Base-by-base conservation (phyloP, 495 filamentous ascomycete genomes). In the Trichoderma reesei region DNA sequence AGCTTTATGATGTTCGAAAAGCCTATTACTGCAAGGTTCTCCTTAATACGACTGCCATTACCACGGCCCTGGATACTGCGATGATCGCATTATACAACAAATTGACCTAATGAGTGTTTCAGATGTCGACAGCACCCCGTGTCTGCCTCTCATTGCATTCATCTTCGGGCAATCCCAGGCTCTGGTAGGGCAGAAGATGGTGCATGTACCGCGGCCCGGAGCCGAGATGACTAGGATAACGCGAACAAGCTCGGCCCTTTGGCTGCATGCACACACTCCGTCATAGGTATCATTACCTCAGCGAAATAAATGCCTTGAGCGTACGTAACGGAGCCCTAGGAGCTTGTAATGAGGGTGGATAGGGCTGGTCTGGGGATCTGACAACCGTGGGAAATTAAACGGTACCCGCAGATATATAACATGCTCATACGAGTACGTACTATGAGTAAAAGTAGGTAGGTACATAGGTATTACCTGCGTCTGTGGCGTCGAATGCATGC, bases 1-100 rank as follows among this genome's bases (percentile, higher is more conserved):
- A 10, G 80, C 82, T 7, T 78, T 80, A 66, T 83, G 72, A 31
- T 16, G 41, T 33, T n/a, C n/a, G n/a, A n/a, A n/a, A n/a, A n/a
- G n/a, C n/a, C n/a, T n/a, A n/a, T n/a, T n/a, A n/a, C n/a, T n/a
- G n/a, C n/a, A n/a, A n/a, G n/a, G n/a, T n/a, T n/a, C n/a, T n/a
- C n/a, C n/a, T n/a, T n/a, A n/a, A n/a, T n/a, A n/a, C n/a, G 16
- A 54, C 46, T 54, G 16, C 16, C 5, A n/a, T 54, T 54, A 31
- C 46, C 4, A 31, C n/a, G n/a, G n/a, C 5, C 46, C 46, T n/a
- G 5, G 46, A 54, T 5, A n/a, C 13, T 14, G 16, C 26, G 46
- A 54, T 14, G 46, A 31, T n/a, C 26, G 6, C 46, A 18, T 14
- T 5, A 18, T 54, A n/a, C 46, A 54, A 31, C 5, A 54, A 4